Percentiles rank a stretch among this genome's conserved stretches.
These are phyloP conservation scores for Alternaria sp. DNA, from an alignment of 2,329 filamentous ascomycete genomes.

Conservation along the genomic window DNA sequence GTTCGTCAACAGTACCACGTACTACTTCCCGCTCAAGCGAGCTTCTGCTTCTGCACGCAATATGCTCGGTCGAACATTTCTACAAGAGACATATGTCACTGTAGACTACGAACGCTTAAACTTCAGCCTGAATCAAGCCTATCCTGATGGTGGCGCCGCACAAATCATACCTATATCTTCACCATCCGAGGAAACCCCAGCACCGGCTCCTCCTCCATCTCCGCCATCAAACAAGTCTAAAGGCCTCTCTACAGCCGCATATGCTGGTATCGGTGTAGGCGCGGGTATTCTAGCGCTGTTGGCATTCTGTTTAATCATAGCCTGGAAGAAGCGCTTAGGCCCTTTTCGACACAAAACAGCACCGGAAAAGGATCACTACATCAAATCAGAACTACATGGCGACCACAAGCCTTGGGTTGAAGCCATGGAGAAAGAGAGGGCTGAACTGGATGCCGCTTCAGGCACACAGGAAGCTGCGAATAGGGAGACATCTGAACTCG, in stretches of 20 bases:
- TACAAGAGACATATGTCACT: constrained; percentile 66
- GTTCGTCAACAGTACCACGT: constrained; percentile 65
- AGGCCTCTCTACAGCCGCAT: not conserved
- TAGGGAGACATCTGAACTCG: not conserved
- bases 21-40: constrained; percentile 68
- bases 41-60: constrained; percentile 61
- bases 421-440: not conserved
- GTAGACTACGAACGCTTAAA: too few relatives aligned
- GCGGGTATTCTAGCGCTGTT: not conserved
- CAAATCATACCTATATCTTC: not conserved
- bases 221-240: not conserved
- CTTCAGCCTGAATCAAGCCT: too few relatives aligned
- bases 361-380: too few relatives aligned
- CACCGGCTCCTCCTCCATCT: too few relatives aligned
- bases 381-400: not conserved
- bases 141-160: not conserved
- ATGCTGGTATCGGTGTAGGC: not conserved
- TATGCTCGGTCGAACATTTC: constrained; percentile 68
- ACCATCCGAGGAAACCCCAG: too few relatives aligned
- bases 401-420: not conserved
- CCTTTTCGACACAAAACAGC: not conserved
- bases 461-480: not conserved
- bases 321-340: not conserved
- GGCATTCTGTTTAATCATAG: not conserved
- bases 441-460: not conserved